Base-by-base conservation (phyloP, 73 alveolate species). In the Paramecium sonneborni region DNA sequence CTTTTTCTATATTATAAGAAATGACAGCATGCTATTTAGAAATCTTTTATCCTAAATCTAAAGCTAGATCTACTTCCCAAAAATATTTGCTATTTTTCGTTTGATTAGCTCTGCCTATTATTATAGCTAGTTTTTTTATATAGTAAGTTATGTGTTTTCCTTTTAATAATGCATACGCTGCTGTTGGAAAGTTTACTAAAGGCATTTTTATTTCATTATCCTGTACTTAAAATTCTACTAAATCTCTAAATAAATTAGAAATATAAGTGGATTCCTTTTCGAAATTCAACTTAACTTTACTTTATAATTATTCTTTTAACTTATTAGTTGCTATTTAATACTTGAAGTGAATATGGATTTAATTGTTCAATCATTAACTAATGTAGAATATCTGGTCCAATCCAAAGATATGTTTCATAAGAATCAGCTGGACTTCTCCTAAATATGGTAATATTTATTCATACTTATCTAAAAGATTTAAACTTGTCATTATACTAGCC, bases 21-120 rank as follows among this genome's bases (percentile, higher is more conserved):
- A 88, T 88, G 8, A 69, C 56, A 24, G 94, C 94, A 39, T 88
- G 94, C 32, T 88, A 88, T 30, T 82, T 76, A 2, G 94, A 88
- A 23, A 88, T 85, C 56, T 88, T 88, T 34, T 88, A 35, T n/a
- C 85, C 67, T 7, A 39, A 41, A 57, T 82, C 94, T 23, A 88
- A 62, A 20, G 39, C 74, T 88, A 88, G 44, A 48, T 88, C 94
- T 23, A 88, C 87, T 1, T 88, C 91, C 94, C 94, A 88, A 21
- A 24, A 20, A 76, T 69, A 69, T 69, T 88, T 88, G 43, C 56
- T 46, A 57, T 39, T 44, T 58, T 58, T 88, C 14, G 76, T 28
- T 10, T 41, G n/a, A 39, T 68, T 68, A 0, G 34, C 70, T 72
- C 94, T 88, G 24, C 94, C 94, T 1, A 88, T 88, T 3, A 88